Percentiles rank a stretch among this genome's conserved stretches.
phyloP scores from a whole-genome alignment of 306 rosid genomes.

The Prunus padus region DNA sequence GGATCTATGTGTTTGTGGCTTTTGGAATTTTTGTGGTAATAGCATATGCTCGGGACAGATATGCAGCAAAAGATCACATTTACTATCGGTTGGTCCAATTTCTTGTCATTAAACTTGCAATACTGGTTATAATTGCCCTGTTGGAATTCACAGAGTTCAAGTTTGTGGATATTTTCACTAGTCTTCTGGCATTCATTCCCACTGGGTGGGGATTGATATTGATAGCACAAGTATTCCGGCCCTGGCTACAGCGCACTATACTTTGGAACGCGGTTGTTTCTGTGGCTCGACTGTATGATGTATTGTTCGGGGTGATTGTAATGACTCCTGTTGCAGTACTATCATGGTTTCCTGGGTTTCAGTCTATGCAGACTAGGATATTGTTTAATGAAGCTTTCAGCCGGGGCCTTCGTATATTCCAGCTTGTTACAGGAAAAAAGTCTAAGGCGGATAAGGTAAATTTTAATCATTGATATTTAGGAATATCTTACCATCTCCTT shows the following conservation, averaged over 20 bases:
- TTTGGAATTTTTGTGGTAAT: constrained; percentile 53
- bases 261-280: constrained; percentile 61
- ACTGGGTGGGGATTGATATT: constrained; percentile 86
- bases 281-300: constrained; percentile 70
- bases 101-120: constrained; percentile 43
- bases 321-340: constrained; percentile 75
- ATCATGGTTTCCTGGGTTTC: constrained; percentile 92
- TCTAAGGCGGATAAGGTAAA: constrained; percentile 40
- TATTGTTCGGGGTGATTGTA: constrained; percentile 66
- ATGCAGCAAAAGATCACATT: constrained; percentile 64
- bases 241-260: constrained; percentile 44
- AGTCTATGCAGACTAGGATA: constrained; percentile 84
- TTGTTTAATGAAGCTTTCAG: constrained; percentile 90
- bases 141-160: constrained; percentile 59
- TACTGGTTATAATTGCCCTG: constrained; percentile 57
- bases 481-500: constrained; percentile 3
- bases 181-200: constrained; percentile 79
- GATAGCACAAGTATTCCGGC: constrained; percentile 80
- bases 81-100: constrained; percentile 79
- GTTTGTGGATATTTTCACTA: constrained; percentile 62
- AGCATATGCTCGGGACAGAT: constrained; percentile 59
- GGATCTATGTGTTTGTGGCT: constrained; percentile 63
- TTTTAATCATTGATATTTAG: constrained; percentile 13
- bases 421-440: constrained; percentile 70
- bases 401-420: constrained; percentile 70